Conservation (phyloP, 2,329 filamentous ascomycete genomes). For the Phaeomoniella chlamydospora region DNA sequence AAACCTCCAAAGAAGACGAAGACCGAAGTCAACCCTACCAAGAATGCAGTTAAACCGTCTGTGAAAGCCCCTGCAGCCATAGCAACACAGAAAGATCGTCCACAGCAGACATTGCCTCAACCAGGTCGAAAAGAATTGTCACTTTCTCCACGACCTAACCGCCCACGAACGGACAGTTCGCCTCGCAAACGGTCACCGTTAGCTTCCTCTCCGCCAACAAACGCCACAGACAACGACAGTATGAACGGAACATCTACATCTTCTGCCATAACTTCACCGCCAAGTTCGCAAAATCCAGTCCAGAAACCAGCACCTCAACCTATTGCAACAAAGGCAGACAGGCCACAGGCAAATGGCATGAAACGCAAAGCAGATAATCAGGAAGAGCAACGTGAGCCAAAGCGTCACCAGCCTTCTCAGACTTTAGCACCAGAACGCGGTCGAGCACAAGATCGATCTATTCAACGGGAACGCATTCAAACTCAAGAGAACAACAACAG, state of each 20-base stretch:
- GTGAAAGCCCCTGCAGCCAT: slow-evolving; percentile 1
- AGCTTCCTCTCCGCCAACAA: slow-evolving; percentile 45
- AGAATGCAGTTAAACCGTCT: slow-evolving; percentile 4
- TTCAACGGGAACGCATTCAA: slow-evolving; percentile 10
- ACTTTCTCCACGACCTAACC: slow-evolving; percentile 18
- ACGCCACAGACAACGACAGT: slow-evolving; percentile 42
- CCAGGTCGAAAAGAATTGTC: slow-evolving; percentile 1
- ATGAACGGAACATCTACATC: slow-evolving; percentile 24
- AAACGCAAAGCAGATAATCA: not conserved
- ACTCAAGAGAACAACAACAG: slow-evolving; percentile 3
- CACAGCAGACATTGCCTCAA: slow-evolving; percentile 1
- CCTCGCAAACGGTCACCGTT: slow-evolving; percentile 49
- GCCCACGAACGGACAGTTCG: slow-evolving; percentile 28
- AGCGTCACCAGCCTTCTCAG: slow-evolving; percentile 8
- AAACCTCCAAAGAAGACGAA: slow-evolving; percentile 1
- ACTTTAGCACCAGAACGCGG: slow-evolving; percentile 25
- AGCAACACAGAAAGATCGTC: slow-evolving; percentile 2
- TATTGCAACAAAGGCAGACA: slow-evolving; percentile 8
- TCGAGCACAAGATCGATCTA: slow-evolving; percentile 23
- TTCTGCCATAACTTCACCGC: slow-evolving; percentile 31
- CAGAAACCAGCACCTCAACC: slow-evolving; percentile 15
- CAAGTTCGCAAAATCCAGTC: slow-evolving; percentile 19
- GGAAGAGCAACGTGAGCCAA: slow-evolving; percentile 2
- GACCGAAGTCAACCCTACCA: slow-evolving; percentile 5
- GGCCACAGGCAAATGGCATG: slow-evolving; percentile 13